These are phyloP conservation scores for Talaromyces wortmannii DNA, from an alignment of 495 filamentous ascomycete species.

Conservation along the genomic window DNA sequence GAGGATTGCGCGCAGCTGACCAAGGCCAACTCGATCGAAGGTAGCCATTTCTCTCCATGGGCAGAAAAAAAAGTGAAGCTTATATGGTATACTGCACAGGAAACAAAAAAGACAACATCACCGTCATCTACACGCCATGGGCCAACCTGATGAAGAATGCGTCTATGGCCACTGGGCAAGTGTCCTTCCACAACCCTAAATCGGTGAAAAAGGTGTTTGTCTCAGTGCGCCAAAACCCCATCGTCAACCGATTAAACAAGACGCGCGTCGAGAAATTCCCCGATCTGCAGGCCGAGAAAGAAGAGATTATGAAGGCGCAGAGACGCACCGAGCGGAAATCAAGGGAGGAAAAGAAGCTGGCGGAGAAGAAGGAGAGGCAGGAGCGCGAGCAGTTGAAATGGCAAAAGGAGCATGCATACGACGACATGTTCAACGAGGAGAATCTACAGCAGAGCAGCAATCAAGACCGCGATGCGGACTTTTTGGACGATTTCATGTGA, in stretches of 20 bases:
- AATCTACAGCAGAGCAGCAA: constrained; percentile 40
- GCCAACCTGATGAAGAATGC: constrained; percentile 93
- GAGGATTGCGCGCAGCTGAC: constrained; percentile 90
- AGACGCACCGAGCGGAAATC: constrained; percentile 61
- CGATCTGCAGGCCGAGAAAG: constrained; percentile 73
- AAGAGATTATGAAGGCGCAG: constrained; percentile 61
- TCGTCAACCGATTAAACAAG: constrained; percentile 95
- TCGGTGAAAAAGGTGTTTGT: constrained; percentile 77
- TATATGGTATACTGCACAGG: constrained; percentile 36
- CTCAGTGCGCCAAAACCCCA: constrained; percentile 68
- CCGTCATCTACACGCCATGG: constrained; percentile 96
- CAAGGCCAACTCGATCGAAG: constrained; percentile 98
- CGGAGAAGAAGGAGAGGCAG: constrained; percentile 69
- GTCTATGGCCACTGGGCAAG: constrained; percentile 93
- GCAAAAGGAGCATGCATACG: constrained; percentile 93
- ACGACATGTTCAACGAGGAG: constrained; percentile 54
- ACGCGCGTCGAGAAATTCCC: constrained; percentile 83
- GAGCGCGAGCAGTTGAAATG: constrained; percentile 83
- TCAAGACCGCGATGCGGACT: constrained; percentile 42
- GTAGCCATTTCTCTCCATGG: constrained; percentile 23
- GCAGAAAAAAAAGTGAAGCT: not conserved
- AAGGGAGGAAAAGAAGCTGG: constrained; percentile 66
- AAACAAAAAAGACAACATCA: constrained; percentile 98
- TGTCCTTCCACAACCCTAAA: constrained; percentile 87
- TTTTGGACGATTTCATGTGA: constrained; percentile 52